Percentiles rank a stretch among this genome's conserved stretches.
These are phyloP conservation scores for Brassica carinata DNA, from an alignment of 345 rosid species.

Conservation along the genomic window DNA sequence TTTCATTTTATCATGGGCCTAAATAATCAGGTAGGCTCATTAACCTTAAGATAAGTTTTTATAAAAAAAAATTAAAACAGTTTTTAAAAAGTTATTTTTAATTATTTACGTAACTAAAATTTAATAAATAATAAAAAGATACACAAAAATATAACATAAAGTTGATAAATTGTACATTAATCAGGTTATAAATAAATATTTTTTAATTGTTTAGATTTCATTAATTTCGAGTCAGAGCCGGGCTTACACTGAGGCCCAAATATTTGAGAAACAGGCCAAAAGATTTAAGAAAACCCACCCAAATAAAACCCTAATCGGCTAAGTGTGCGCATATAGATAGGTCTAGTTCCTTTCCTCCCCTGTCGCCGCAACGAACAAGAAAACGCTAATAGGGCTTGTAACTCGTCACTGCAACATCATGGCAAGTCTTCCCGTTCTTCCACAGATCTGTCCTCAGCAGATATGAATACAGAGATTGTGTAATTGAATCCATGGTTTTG, in stretches of 20 bases:
- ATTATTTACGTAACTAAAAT: too few relatives aligned
- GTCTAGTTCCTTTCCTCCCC: neutral
- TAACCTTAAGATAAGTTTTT: too few relatives aligned
- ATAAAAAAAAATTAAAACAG: too few relatives aligned
- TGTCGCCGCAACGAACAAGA: constrained; percentile 26
- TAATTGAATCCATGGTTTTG: neutral
- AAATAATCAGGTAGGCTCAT: neutral
- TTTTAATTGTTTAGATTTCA: too few relatives aligned
- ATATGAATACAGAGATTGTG: neutral
- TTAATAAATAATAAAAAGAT: too few relatives aligned
- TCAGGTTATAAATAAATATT: too few relatives aligned
- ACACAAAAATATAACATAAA: too few relatives aligned
- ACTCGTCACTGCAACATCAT: constrained; percentile 27
- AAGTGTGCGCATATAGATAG: neutral
- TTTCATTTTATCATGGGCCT: neutral
- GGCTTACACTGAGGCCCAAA: neutral
- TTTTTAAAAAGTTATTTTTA: too few relatives aligned
- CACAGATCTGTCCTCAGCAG: neutral
- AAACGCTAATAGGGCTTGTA: neutral
- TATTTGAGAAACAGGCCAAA: neutral
- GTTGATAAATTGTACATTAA: too few relatives aligned
- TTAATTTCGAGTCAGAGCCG: neutral
- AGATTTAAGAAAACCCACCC: neutral
- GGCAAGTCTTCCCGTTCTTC: constrained; percentile 11
- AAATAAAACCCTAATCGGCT: neutral